A percentile compares a stretch with the other conserved stretches of the same genome.
phyloP scores from a whole-genome alignment of 1,284 basidiomycete species.

The Ganoderma meredithae region DNA sequence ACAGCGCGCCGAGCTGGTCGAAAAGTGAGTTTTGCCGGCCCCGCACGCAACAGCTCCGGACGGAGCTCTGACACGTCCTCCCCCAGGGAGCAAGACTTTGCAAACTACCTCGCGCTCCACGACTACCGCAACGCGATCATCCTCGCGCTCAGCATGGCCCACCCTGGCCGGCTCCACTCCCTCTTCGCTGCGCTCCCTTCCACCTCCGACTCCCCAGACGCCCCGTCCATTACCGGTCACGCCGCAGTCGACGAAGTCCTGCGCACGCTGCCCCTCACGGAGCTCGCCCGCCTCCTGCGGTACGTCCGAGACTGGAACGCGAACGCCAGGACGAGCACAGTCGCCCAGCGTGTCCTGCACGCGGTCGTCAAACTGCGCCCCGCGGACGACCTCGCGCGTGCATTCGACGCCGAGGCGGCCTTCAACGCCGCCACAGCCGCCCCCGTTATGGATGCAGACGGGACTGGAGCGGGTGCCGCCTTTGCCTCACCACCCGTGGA shows the following conservation, averaged over 20 bases:
- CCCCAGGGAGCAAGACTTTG: slow-evolving; percentile 91
- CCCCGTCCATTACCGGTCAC: slow-evolving; percentile 66
- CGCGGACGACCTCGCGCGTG: slow-evolving; percentile 76
- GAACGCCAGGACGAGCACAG: slow-evolving; percentile 81
- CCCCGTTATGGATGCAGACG: slow-evolving; percentile 42
- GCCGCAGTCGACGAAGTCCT: slow-evolving; percentile 85
- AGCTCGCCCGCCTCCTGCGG: slow-evolving; percentile 83
- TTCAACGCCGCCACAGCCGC: slow-evolving; percentile 28
- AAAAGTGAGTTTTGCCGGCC: slow-evolving; percentile 65
- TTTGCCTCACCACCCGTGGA: slow-evolving; percentile 20
- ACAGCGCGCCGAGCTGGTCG: slow-evolving; percentile 74
- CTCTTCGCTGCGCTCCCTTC: slow-evolving; percentile 77
- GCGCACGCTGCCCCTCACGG: slow-evolving; percentile 70
- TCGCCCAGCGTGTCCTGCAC: slow-evolving; percentile 89
- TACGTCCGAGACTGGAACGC: slow-evolving; percentile 96
- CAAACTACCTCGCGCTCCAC: slow-evolving; percentile 87
- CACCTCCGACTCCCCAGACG: slow-evolving; percentile 15
- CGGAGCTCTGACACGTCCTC: slow-evolving; percentile 5
- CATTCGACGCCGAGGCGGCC: slow-evolving; percentile 56
- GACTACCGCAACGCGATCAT: slow-evolving; percentile 94
- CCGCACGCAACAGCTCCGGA: slow-evolving; percentile 12
- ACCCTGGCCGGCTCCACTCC: slow-evolving; percentile 87
- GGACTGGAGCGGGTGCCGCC: slow-evolving; percentile 38
- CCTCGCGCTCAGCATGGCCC: slow-evolving; percentile 91
- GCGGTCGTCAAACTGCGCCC: slow-evolving; percentile 81